Evolutionary conservation across 2,329 filamentous ascomycete species (phyloP).

Genomic region (Dactylellina haptotyla): DNA sequence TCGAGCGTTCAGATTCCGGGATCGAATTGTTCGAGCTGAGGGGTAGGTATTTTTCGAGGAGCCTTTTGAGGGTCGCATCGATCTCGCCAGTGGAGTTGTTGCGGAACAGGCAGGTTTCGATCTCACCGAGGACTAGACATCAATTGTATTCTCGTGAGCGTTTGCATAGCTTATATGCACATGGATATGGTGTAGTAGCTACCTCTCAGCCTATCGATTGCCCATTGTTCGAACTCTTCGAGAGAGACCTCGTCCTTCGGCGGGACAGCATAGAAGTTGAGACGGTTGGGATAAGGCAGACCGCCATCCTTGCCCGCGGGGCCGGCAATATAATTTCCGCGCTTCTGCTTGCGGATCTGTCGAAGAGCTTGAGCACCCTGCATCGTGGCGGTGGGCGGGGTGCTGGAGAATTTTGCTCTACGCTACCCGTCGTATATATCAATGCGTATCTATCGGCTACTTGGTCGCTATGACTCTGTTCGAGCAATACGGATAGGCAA

Average conservation of each 20-base stretch:
- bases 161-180: background rate
- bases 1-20: slow-evolving; percentile 64
- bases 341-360: slow-evolving; percentile 19
- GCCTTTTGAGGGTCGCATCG: slow-evolving; percentile 80
- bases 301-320: background rate
- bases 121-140: slow-evolving; percentile 84
- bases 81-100: slow-evolving; percentile 88
- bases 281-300: slow-evolving; percentile 76
- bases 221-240: slow-evolving; percentile 99
- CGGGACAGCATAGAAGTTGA: slow-evolving; percentile 90
- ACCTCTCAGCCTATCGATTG: slow-evolving; percentile 86
- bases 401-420: no score
- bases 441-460: no score
- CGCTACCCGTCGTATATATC: no score
- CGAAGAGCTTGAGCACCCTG: slow-evolving; percentile 33
- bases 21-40: slow-evolving; percentile 78
- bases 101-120: slow-evolving; percentile 94
- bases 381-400: slow-evolving; percentile 4
- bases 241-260: slow-evolving; percentile 94
- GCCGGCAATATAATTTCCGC: slow-evolving; percentile 24
- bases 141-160: no score
- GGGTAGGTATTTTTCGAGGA: slow-evolving; percentile 86
- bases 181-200: slow-evolving; percentile 47
- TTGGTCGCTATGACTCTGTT: no score
- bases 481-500: no score